Evolutionary conservation across 2,329 filamentous ascomycete genomes (phyloP).

Genomic region (Gyromitra esculenta): DNA sequence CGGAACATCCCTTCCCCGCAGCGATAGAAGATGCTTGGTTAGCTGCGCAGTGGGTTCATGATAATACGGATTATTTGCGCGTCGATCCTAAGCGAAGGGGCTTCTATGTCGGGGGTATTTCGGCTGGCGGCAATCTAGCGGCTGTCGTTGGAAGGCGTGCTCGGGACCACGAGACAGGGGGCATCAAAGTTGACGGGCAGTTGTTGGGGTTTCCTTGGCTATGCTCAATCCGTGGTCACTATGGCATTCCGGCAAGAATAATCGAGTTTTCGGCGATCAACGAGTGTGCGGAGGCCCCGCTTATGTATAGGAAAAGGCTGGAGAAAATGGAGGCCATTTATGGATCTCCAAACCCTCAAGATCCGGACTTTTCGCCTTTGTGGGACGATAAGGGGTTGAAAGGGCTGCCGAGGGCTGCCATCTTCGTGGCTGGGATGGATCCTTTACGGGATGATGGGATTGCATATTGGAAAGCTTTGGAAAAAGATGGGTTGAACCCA

Average conservation of each 20-base stretch:
- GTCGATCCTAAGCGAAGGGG: neutral
- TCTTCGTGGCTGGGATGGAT: constrained; percentile 26
- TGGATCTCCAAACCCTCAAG: constrained; percentile 6
- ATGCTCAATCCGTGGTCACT: constrained; percentile 7
- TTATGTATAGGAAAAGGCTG: neutral
- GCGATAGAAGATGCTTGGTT: constrained; percentile 17
- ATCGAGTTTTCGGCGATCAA: constrained; percentile 1
- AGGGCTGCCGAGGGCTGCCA: constrained; percentile 15
- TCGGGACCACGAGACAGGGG: neutral
- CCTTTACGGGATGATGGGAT: constrained; percentile 34
- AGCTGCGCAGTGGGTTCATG: constrained; percentile 11
- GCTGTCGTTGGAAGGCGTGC: constrained; percentile 27
- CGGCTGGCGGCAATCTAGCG: constrained; percentile 21
- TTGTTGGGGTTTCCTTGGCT: constrained; percentile 25
- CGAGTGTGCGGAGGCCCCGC: neutral
- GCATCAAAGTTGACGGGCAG: constrained; percentile 16
- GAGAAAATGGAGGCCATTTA: neutral
- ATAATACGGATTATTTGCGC: neutral
- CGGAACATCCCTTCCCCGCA: constrained; percentile 24
- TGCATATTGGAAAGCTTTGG: constrained; percentile 25
- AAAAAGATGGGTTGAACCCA: constrained; percentile 5
- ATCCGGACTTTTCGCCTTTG: constrained; percentile 33
- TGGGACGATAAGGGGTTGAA: constrained; percentile 11
- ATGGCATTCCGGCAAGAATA: neutral
- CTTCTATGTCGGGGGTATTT: constrained; percentile 29